phyloP scores from a whole-genome alignment of 2,329 filamentous ascomycete species.

The Xenoacremonium recifei region DNA sequence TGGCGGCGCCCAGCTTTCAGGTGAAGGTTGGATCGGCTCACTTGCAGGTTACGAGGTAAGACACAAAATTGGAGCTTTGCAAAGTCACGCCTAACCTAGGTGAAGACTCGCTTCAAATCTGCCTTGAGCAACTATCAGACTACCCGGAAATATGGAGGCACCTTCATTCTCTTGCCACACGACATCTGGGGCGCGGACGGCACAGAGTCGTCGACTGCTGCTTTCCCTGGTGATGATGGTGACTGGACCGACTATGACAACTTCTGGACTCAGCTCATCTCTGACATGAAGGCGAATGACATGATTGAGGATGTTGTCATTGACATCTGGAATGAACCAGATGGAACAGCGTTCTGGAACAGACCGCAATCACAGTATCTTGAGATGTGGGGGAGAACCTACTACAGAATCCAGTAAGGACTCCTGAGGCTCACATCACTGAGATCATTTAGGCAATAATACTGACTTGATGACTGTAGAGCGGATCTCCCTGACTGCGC shows the following conservation, averaged over 20 bases:
- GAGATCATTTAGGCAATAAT: no score
- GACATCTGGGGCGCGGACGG: constrained; percentile 49
- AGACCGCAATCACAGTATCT: constrained; percentile 16
- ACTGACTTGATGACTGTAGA: no score
- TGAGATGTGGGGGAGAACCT: constrained; percentile 13
- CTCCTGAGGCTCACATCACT: no score
- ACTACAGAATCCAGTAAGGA: no score
- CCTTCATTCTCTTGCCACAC: constrained; percentile 45
- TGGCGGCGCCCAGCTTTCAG: no score
- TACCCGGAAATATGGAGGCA: constrained; percentile 32
- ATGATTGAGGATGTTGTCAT: constrained; percentile 38
- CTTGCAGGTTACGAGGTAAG: no score
- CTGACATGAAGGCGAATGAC: constrained; percentile 36
- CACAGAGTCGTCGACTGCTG: constrained; percentile 31
- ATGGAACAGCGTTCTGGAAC: constrained; percentile 27
- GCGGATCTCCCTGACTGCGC: no score
- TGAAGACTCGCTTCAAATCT: constrained; percentile 10
- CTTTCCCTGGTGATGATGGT: constrained; percentile 48
- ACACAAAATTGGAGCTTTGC: no score
- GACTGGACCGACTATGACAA: constrained; percentile 45
- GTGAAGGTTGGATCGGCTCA: no score
- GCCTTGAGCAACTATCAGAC: constrained; percentile 13
- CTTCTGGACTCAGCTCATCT: constrained; percentile 38
- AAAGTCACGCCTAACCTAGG: no score
- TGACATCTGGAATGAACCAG: constrained; percentile 56